These are phyloP conservation scores for Pleurotus cornucopiae DNA, from an alignment of 768 basidiomycete genomes.

Conservation along the genomic window DNA sequence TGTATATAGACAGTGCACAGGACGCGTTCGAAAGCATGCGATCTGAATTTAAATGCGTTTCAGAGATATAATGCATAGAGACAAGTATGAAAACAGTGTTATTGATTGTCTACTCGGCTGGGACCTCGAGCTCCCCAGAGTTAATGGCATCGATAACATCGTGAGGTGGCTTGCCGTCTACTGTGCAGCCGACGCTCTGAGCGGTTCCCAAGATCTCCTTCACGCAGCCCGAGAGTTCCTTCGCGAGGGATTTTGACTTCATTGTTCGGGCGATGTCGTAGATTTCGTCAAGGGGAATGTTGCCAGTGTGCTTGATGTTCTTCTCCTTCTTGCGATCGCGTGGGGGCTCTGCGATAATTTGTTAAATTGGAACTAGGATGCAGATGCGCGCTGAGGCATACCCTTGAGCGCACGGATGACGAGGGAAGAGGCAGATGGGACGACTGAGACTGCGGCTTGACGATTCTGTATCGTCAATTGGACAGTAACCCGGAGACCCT, in stretches of 20 bases:
- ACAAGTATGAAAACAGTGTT: constrained; percentile 19
- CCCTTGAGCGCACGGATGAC: constrained; percentile 99
- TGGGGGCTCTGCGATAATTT: constrained; percentile 70
- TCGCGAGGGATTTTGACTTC: constrained; percentile 90
- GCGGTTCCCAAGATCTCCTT: constrained; percentile 99
- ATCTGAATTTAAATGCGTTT: too few relatives aligned
- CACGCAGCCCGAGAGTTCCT: constrained; percentile 80
- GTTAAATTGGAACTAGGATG: constrained; percentile 17
- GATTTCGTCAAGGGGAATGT: constrained; percentile 91
- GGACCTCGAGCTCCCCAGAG: constrained; percentile 80
- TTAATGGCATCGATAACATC: constrained; percentile 88
- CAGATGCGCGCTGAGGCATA: constrained; percentile 21
- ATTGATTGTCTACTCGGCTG: constrained; percentile 64
- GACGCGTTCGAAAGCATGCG: too few relatives aligned
- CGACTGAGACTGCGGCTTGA: constrained; percentile 95
- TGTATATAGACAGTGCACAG: too few relatives aligned
- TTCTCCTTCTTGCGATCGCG: constrained; percentile 99
- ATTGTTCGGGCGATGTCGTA: constrained; percentile 94
- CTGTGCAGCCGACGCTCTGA: constrained; percentile 94
- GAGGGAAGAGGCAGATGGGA: constrained; percentile 94
- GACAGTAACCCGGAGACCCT: constrained; percentile 98
- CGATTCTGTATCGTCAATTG: constrained; percentile 99
- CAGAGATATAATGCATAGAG: background rate
- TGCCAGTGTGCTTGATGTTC: constrained; percentile 98
- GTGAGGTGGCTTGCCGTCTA: constrained; percentile 91